Evolutionary conservation across 768 basidiomycete genomes (phyloP), one percentile per base, ranked within the genome.

Genomic region (Mycena floridula): DNA sequence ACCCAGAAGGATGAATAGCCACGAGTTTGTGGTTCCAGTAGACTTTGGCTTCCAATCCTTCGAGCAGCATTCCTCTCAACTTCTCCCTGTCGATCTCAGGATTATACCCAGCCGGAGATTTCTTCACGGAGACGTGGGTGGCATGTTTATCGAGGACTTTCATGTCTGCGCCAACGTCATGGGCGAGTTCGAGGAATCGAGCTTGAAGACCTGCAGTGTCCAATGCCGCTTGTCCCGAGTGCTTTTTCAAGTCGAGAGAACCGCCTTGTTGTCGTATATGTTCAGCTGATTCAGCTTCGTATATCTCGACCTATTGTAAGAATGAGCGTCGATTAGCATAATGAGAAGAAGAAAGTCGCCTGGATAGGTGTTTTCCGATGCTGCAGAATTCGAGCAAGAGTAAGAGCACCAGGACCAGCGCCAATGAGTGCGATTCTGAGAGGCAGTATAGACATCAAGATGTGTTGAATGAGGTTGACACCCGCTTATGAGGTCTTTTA

Each of bases 81-180:
- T 49, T 50, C 23, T 38, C 38, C 3, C 60, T 50, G 43, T 60
- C 58, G 23, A 62, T 58, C 45, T 62, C 60, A 5, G 60, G 59
- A 42, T 44, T 52, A 40, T 48, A 50, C 32, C n/a, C n/a, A n/a
- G n/a, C n/a, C n/a, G n/a, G n/a, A n/a, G n/a, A n/a, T n/a, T n/a
- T n/a, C n/a, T n/a, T n/a, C n/a, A n/a, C n/a, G n/a, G n/a, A n/a
- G n/a, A n/a, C n/a, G n/a, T n/a, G n/a, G 7, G 7, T 7, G 18
- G 32, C 32, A 13, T 35, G 13, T 7, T 35, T 35, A 18, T 35
- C 32, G 15, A 35, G 18, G 32, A 35, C 18, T 15, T 18, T 13
- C 7, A 35, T 13, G 32, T 35, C 32, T 4, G 15, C 52, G n/a
- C 42, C 48, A 11, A 57, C 57, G 15, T 25, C 30, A 4, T 59